phyloP scores from a whole-genome alignment of 345 rosid species.

The Syzygium aqueum region DNA sequence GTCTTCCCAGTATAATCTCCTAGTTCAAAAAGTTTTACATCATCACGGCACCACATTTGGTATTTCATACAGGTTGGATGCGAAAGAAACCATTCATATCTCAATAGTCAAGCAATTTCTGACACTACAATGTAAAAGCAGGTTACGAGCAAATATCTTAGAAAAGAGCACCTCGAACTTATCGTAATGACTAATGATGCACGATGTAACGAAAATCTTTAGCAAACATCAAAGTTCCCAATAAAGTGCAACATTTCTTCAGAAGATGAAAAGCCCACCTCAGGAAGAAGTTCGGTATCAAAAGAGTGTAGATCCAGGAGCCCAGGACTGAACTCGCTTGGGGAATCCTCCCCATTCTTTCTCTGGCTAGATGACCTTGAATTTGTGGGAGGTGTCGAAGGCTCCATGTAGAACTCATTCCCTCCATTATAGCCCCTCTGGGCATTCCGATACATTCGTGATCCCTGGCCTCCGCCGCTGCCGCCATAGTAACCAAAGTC shows the following conservation, averaged over 20 bases:
- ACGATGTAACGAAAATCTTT: background rate
- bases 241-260: background rate
- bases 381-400: constrained; percentile 67
- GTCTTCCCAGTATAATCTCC: background rate
- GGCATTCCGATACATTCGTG: constrained; percentile 45
- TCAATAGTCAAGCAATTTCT: background rate
- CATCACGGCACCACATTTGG: background rate
- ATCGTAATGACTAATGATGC: background rate
- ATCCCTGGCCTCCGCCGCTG: constrained; percentile 54
- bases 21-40: background rate
- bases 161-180: background rate
- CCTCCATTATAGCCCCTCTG: constrained; percentile 66
- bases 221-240: background rate
- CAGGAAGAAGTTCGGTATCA: constrained; percentile 92
- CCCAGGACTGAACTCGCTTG: constrained; percentile 84
- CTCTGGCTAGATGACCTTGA: constrained; percentile 47
- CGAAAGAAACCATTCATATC: background rate
- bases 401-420: constrained; percentile 60
- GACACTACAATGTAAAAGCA: background rate
- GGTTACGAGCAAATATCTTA: background rate
- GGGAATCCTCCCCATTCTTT: constrained; percentile 64
- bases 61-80: background rate
- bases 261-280: constrained; percentile 35
- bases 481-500: constrained; percentile 71
- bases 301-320: constrained; percentile 94